Evolutionary conservation across 768 basidiomycete genomes (phyloP), one percentile per base, ranked within the genome.

Genomic region (Tulasnella sp.): DNA sequence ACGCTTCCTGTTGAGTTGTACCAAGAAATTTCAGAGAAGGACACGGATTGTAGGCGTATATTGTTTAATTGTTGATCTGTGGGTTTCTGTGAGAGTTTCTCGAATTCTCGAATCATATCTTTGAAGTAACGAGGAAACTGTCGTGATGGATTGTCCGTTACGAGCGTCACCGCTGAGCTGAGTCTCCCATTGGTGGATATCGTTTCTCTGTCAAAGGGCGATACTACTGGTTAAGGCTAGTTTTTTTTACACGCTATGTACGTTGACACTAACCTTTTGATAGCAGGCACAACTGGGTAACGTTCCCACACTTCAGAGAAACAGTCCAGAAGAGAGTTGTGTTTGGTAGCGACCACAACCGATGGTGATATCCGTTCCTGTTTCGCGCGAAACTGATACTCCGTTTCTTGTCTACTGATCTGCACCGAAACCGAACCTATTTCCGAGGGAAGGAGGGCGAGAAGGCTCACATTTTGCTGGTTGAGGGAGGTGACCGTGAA

Each of bases 391-490:
- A 84, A 83, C 59, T 71, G 75, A 61, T 80, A 81, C 55, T 82
- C 79, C 1, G 80, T 81, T 8, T 73, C 68, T 59, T 78, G 79
- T 52, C 75, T 76, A 10, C 78, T 79, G 63, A 84, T 82, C 29
- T 77, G 72, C 47, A 84, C 65, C 0, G 71, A 74, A 9, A 76
- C 38, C 0, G 81, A 84, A 19, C 65, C 65, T 51, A 75, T n/a
- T n/a, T n/a, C n/a, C n/a, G n/a, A n/a, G n/a, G 68, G 61, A 56
- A 79, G 73, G 3, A 82, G 67, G 8, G 65, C 64, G 2, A 82
- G 29, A 15, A 80, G 55, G 64, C 82, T 76, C 3, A 78, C 72
- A 41, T 70, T 72, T 44, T 77, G 71, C 47, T 65, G 73, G 43
- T 71, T 69, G 24, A 84, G 60, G 0, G 82, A 81, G 0, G 80